These are phyloP conservation scores for Podaxis sp. DNA, from an alignment of 768 basidiomycete genomes.

Conservation along the genomic window DNA sequence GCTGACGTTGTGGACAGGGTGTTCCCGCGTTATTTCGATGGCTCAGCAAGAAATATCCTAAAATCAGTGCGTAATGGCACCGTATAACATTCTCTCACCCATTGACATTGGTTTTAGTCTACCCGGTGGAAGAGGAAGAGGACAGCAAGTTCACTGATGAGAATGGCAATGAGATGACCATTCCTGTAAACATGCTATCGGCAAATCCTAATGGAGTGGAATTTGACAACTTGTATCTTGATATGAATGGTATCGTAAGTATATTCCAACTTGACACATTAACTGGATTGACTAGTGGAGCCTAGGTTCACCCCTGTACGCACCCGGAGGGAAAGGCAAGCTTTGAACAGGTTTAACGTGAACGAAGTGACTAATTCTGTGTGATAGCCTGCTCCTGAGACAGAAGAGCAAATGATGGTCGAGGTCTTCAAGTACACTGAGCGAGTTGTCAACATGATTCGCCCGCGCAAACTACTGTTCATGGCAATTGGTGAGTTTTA, in stretches of 20 bases:
- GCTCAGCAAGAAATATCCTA: conserved; percentile 98
- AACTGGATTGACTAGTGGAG: conserved; percentile 1
- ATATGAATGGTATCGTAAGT: conserved; percentile 98
- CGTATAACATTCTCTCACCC: not conserved
- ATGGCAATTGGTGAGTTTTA: conserved; percentile 89
- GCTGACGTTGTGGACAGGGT: conserved; percentile 53
- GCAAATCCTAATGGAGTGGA: conserved; percentile 96
- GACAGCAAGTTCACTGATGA: conserved; percentile 65
- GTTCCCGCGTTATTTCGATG: conserved; percentile 98
- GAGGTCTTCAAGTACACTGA: conserved; percentile 98
- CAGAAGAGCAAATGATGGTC: conserved; percentile 99
- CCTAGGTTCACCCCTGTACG: conserved; percentile 95
- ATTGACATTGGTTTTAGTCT: conserved; percentile 40
- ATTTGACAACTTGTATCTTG: conserved; percentile 95
- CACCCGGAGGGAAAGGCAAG: conserved; percentile 94
- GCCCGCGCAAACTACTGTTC: conserved; percentile 92
- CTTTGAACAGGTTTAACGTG: not conserved
- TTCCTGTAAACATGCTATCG: conserved; percentile 75
- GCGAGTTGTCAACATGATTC: conserved; percentile 93
- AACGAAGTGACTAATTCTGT: not conserved
- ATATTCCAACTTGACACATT: not conserved
- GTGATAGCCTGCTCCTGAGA: conserved; percentile 86
- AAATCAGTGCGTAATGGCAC: conserved; percentile 66
- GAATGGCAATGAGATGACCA: conserved; percentile 61
- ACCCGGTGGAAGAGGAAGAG: conserved; percentile 83